Evolutionary conservation across 2,329 filamentous ascomycete species (phyloP), one percentile per base, ranked within the genome.

Genomic region (Triangularia setosa): DNA sequence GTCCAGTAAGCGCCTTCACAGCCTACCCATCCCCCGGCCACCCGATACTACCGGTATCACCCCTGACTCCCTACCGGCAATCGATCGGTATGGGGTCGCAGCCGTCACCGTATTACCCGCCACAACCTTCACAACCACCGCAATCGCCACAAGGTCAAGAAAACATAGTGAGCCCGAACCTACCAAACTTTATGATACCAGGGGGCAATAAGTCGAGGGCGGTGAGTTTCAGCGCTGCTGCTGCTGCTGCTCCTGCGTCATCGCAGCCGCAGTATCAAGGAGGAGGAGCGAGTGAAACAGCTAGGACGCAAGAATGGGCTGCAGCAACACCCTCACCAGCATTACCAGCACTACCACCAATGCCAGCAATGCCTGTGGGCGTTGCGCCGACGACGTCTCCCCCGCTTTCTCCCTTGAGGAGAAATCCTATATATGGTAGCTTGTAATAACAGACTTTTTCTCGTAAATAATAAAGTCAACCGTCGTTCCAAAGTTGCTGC

Each of bases 151-250:
- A 28, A 40, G 14, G 25, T 35, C 14, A n/a, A 21, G 40, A 48
- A 8, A 48, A 48, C 8, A 9, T 48, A 1, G 40, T n/a, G 18
- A 63, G 58, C 23, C 64, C 64, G 7, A 40, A 57, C 2, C 62
- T 67, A 7, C 68, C 68, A 4, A 18, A 60, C 1, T 70, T 64
- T 54, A 56, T 70, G 64, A 68, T 70, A 27, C 68, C 68, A 16
- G 68, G 68, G 3, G 68, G 67, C 2, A 58, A 64, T 30, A 58
- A 21, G n/a, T 48, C 61, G n/a, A 54, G 68, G 0, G 63, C 66
- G 8, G 58, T 67, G 61, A 69, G 64, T 54, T 68, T 67, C 55
- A 62, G 63, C 7, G 40, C 40, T 40, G 35, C 14, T 9, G 8
- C 40, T 9, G 12, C 30, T 8, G 2, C n/a, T n/a, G n/a, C n/a